Base-by-base conservation (phyloP, 1,139 yeast genomes). In the Magnusiomyces magnusii region DNA sequence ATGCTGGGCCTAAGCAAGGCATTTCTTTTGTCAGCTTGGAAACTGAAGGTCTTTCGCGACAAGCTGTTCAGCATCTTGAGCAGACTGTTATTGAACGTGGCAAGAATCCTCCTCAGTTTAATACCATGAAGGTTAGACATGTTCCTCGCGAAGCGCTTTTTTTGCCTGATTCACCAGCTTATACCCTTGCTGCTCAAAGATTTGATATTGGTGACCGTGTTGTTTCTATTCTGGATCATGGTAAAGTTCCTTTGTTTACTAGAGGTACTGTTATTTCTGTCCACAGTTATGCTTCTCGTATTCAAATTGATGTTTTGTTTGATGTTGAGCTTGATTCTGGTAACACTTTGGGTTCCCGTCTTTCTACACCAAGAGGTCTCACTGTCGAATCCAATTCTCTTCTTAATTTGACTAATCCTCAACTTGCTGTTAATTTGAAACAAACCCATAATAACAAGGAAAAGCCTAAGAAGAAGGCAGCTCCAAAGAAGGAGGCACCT, bases 261-360 rank as follows among this genome's bases (percentile, higher is more conserved):
- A 86, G 88, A 67, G 99, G 99, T 70, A 91, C 97, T 0, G 96
- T 93, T 58, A 87, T 88, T 57, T 91, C 93, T 3, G 84, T 88
- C 64, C 82, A 82, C 53, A 82, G 90, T 36, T 73, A 80, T 58
- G 89, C 89, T 1, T 76, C 82, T 47, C 72, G 69, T 56, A 72
- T 80, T 15, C 77, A 81, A 0, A 75, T 88, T 63, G 92, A 87
- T 63, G 85, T 95, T 56, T 73, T 93, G 51, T 95, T 93, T 77
- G 99, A 95, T 69, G 75, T 79, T 58, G 89, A 92, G 55, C 78
- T 93, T 64, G 79, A 90, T 62, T 87, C 95, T 58, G 98, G 97
- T 64, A 86, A 84, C 68, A 84, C 80, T 39, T 78, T 93, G 75
- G 87, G 84, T 65, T 96, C 95, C 2, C 84, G 89, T 69, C 78